Percentiles rank a stretch among this genome's conserved stretches.
Evolutionary conservation across 768 basidiomycete species (phyloP).

Genomic region (Hericium coralloides): DNA sequence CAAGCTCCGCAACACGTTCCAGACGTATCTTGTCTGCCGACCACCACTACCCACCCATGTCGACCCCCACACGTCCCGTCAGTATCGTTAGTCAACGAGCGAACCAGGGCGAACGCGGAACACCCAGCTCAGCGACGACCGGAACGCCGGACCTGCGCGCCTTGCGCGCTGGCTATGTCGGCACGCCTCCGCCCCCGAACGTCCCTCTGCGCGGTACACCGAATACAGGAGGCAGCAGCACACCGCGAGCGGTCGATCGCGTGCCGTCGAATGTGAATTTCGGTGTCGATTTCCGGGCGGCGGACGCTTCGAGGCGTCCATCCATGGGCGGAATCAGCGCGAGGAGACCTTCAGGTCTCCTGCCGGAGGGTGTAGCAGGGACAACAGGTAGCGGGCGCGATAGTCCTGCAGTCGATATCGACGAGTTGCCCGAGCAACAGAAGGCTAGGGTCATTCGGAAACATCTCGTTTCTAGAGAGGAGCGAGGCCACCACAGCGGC

Average conservation of each 20-base stretch:
- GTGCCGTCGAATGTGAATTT: neutral
- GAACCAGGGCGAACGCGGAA: constrained; percentile 1
- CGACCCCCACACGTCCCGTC: constrained; percentile 15
- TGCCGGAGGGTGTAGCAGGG: constrained; percentile 5
- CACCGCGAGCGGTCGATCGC: constrained; percentile 15
- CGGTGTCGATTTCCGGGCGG: constrained; percentile 3
- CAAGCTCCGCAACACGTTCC: neutral
- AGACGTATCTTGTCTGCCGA: neutral
- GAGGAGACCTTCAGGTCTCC: constrained; percentile 19
- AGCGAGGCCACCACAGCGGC: constrained; percentile 31
- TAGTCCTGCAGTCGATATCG: constrained; percentile 31
- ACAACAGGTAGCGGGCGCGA: constrained; percentile 24
- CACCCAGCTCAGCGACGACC: constrained; percentile 18
- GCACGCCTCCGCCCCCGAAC: constrained; percentile 42
- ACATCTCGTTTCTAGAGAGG: constrained; percentile 72
- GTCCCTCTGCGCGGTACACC: constrained; percentile 54
- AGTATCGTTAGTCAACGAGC: constrained; percentile 15
- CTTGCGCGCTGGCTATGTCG: constrained; percentile 57
- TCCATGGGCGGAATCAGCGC: constrained; percentile 32
- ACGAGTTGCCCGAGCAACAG: constrained; percentile 69
- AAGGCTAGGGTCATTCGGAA: constrained; percentile 73
- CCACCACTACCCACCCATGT: constrained; percentile 2
- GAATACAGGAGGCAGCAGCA: constrained; percentile 20
- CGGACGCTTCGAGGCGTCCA: constrained; percentile 7
- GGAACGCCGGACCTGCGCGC: constrained; percentile 60